Evolutionary conservation across 148 eudicot species (phyloP).

Genomic region (Vaccinium vitisidaea): DNA sequence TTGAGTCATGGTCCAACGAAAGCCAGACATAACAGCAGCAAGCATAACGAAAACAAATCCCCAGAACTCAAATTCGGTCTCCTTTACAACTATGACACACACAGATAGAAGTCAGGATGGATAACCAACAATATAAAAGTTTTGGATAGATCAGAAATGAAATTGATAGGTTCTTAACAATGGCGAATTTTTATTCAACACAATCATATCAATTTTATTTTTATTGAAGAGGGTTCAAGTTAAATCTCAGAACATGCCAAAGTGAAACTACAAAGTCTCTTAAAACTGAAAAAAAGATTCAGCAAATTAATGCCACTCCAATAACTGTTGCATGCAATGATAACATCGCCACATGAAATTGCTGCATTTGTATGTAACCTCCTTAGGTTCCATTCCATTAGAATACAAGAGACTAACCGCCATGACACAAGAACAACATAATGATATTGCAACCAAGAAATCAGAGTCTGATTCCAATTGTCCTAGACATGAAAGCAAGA

Average conservation of each 20-base stretch:
- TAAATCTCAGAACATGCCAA: neutral
- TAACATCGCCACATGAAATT: neutral
- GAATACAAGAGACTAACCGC: neutral
- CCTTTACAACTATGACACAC: slow-evolving; percentile 69
- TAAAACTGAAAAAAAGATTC: neutral
- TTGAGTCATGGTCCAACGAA: slow-evolving; percentile 99
- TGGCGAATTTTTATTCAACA: neutral
- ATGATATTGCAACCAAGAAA: neutral
- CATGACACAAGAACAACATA: neutral
- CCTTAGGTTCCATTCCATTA: neutral
- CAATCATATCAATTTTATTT: neutral
- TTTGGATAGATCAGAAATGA: slow-evolving; percentile 3
- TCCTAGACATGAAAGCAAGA: neutral
- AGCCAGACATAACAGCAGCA: slow-evolving; percentile 99
- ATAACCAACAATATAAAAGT: slow-evolving; percentile 8
- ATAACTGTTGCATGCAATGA: neutral
- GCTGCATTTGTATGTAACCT: neutral
- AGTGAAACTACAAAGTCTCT: neutral
- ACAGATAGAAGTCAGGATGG: neutral
- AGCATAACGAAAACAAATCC: slow-evolving; percentile 97
- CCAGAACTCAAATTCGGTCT: slow-evolving; percentile 94
- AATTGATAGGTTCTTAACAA: neutral
- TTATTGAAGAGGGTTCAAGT: neutral
- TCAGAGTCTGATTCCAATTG: neutral
- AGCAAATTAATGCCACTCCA: neutral